Evolutionary conservation across 805 yeast species (phyloP).

Genomic region (Saturnispora serradocipensis): DNA sequence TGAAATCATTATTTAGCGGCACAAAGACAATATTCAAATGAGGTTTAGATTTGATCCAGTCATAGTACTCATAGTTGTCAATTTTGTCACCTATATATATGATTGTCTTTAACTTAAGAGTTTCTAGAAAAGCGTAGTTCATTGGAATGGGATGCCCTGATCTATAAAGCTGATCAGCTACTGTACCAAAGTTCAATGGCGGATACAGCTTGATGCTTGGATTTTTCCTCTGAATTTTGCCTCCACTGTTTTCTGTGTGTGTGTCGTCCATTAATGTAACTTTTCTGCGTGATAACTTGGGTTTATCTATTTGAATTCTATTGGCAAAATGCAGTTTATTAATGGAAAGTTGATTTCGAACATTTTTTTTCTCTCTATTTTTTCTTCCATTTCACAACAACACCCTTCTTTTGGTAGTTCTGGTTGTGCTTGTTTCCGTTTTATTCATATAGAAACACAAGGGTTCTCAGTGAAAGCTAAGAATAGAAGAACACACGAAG

Average conservation of each 20-base stretch:
- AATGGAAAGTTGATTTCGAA: background rate
- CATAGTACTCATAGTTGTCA: constrained; percentile 53
- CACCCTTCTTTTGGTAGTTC: background rate
- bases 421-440: background rate
- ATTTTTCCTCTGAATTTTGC: background rate
- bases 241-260: background rate
- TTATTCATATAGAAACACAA: background rate
- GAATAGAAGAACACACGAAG: background rate
- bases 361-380: background rate
- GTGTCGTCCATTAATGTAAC: background rate
- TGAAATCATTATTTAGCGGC: constrained; percentile 27
- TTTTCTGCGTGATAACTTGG: background rate
- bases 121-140: constrained; percentile 70
- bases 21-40: constrained; percentile 45
- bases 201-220: constrained; percentile 48
- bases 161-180: constrained; percentile 79
- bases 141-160: constrained; percentile 91
- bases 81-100: constrained; percentile 75
- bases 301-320: no score
- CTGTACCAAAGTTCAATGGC: constrained; percentile 83
- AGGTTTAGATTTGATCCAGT: constrained; percentile 45
- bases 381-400: background rate
- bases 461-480: background rate
- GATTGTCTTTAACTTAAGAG: constrained; percentile 65
- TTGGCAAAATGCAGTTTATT: background rate